A percentile compares a stretch with the other conserved stretches of the same genome.
These are phyloP conservation scores for Chlamydomonas reinhardtii DNA, from an alignment of 163 green algal species.

Conservation along the genomic window DNA sequence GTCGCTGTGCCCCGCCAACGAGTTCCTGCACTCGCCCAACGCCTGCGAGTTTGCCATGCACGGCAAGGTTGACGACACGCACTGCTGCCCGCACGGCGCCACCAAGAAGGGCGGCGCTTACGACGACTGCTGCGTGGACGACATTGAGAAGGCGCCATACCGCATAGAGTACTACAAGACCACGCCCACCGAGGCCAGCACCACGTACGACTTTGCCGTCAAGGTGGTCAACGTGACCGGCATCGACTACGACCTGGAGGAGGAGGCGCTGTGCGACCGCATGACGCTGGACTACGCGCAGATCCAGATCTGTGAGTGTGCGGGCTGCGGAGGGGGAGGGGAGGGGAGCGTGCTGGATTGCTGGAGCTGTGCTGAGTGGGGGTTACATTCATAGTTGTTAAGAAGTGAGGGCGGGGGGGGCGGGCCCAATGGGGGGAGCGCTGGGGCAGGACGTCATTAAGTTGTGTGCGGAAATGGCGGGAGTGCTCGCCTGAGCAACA, in stretches of 20 bases:
- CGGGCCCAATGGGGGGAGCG: too few species aligned
- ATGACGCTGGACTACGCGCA: conserved; percentile 61
- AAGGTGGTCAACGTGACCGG: conserved; percentile 19
- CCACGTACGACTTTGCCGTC: conserved; percentile 49
- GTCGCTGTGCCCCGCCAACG: conserved; percentile 59
- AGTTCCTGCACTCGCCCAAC: conserved; percentile 48
- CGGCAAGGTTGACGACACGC: conserved; percentile 43
- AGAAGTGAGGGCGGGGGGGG: too few species aligned
- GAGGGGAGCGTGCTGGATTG: too few species aligned
- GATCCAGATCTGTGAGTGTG: conserved; percentile 60
- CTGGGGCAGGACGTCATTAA: too few species aligned
- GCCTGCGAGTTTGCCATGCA: conserved; percentile 63
- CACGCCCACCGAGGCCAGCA: not conserved
- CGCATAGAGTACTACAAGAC: conserved; percentile 42
- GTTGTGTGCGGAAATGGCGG: too few species aligned
- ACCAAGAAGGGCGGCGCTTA: conserved; percentile 35
- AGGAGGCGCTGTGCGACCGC: conserved; percentile 33
- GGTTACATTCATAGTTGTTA: too few species aligned
- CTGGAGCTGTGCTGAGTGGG: not conserved
- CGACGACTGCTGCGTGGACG: conserved; percentile 60
- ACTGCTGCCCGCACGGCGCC: conserved; percentile 59
- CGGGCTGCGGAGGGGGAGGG: not conserved
- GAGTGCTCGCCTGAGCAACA: too few species aligned
- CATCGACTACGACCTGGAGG: conserved; percentile 31
- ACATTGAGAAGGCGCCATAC: conserved; percentile 55